Base-by-base conservation (phyloP, 192 early-diverging fungal genomes). In the Coemansia sp. region DNA sequence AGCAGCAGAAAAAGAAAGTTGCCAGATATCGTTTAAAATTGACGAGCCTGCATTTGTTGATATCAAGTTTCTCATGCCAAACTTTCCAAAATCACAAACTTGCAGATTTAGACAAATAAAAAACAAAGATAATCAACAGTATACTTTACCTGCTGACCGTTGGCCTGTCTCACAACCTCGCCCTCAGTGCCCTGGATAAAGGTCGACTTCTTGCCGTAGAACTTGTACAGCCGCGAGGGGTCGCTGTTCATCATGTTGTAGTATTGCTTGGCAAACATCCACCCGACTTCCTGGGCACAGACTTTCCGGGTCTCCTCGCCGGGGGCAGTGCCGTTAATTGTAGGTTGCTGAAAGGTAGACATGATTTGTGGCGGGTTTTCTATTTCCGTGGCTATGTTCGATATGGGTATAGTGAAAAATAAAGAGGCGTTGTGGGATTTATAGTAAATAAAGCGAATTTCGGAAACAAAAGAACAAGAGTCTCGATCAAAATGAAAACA, bases 251-350 rank as follows among this genome's bases (percentile, higher is more conserved):
- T 78, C 70, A 93, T 89, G 33, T 91, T 94, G 81, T 97, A 97
- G 77, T 95, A 97, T 72, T 96, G 89, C 71, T 91, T 90, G 55
- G 93, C 95, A 84, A 97, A 97, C 67, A 95, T 86, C 91, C 90
- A 91, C 30, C 94, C 94, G 51, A 97, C 87, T 68, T 95, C 90
- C 69, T 86, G 84, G 40, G 85, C 63, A 60, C 48, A 64, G 21
- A 81, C 69, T 61, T 53, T 75, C 40, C 43, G 74, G 64, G 55
- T 28, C 59, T 63, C 72, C 31, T 35, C 66, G 59, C 63, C 56
- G 53, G 63, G 37, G 62, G 43, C 67, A 63, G 73, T 61, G 64
- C 71, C 69, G 57, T 72, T 77, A 33, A 70, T 48, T 82, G 62
- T 66, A 68, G 68, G 53, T 31, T 56, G 64, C 66, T 70, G 71